These are phyloP conservation scores for Melaleuca quinquenervia DNA, from an alignment of 345 rosid genomes.

Conservation along the genomic window DNA sequence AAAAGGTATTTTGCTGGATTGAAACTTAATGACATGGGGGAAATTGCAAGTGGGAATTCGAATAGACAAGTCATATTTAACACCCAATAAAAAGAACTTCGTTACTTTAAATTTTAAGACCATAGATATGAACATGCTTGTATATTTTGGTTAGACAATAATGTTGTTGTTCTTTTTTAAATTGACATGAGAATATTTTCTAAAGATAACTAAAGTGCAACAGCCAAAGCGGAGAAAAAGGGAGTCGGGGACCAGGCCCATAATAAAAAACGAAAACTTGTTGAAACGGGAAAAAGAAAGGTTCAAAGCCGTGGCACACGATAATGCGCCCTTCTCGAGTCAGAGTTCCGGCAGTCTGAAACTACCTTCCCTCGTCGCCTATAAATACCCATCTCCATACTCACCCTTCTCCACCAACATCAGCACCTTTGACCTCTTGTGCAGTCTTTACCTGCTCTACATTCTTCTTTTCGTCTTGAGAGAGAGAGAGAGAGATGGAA, in stretches of 20 bases:
- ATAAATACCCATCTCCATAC: constrained; percentile 20
- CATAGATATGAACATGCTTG: neutral
- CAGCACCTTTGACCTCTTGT: neutral
- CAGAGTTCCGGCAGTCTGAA: constrained; percentile 8
- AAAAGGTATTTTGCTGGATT: neutral
- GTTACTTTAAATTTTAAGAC: neutral
- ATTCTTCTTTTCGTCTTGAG: neutral
- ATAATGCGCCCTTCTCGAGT: neutral
- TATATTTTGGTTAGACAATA: too few species aligned
- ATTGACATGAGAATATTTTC: neutral
- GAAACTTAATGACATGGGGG: neutral
- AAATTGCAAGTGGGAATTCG: neutral
- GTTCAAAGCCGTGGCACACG: neutral
- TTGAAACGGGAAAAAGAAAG: neutral
- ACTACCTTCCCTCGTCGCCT: neutral
- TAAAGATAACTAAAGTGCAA: neutral
- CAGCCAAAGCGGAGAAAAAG: neutral
- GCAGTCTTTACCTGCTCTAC: neutral
- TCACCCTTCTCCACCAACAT: neutral
- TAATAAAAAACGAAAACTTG: neutral
- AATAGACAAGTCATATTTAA: neutral
- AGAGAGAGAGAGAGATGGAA: neutral
- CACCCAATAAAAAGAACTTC: neutral
- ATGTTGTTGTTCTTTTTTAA: neutral
- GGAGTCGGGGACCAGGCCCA: neutral